These are phyloP conservation scores for Flammula alnicola DNA, from an alignment of 1,284 basidiomycete species.

Conservation along the genomic window DNA sequence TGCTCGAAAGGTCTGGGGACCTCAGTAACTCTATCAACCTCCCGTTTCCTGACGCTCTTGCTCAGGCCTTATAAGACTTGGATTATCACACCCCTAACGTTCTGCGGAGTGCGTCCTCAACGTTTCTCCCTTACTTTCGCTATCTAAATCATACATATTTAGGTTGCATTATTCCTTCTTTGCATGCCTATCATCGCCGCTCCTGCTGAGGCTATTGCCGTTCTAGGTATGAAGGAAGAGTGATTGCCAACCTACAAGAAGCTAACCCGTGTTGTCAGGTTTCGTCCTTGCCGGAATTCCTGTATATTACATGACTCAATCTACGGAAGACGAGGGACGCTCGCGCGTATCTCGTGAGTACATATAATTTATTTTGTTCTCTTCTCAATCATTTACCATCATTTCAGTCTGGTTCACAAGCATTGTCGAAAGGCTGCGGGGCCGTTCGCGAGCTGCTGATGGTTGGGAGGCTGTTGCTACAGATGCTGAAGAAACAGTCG, in stretches of 20 bases:
- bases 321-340: constrained; percentile 45
- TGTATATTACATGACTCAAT: constrained; percentile 82
- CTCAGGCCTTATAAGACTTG: constrained; percentile 88
- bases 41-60: background rate
- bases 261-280: constrained; percentile 38
- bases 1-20: constrained; percentile 70
- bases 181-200: constrained; percentile 96
- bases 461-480: constrained; percentile 80
- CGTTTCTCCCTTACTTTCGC: background rate
- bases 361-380: background rate
- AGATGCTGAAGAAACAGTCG: constrained; percentile 70
- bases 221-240: constrained; percentile 66
- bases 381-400: constrained; percentile 8
- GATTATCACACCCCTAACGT: constrained; percentile 89
- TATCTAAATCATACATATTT: constrained; percentile 20
- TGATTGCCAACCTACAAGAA: constrained; percentile 1
- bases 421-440: constrained; percentile 49
- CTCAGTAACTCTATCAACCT: background rate
- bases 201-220: constrained; percentile 86
- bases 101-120: constrained; percentile 74
- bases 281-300: constrained; percentile 81
- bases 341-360: constrained; percentile 56
- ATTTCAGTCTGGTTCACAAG: constrained; percentile 22
- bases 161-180: constrained; percentile 91
- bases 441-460: constrained; percentile 53